These are phyloP conservation scores for Botrytis byssoidea DNA, from an alignment of 2,329 filamentous ascomycete species.

Conservation along the genomic window DNA sequence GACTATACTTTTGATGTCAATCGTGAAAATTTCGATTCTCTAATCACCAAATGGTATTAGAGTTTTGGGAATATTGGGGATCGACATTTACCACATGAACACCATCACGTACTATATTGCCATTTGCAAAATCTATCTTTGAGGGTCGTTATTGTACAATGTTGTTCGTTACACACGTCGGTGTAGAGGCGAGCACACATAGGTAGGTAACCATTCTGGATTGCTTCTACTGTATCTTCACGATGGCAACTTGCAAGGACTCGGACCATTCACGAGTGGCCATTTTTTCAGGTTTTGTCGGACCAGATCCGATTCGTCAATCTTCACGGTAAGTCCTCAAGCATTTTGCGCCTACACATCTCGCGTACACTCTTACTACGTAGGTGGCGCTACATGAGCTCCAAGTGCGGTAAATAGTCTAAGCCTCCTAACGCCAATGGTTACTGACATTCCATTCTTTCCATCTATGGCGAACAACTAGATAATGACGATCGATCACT, in stretches of 20 bases:
- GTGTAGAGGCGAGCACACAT: background rate
- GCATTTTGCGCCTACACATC: background rate
- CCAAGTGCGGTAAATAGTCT: background rate
- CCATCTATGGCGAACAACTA: background rate
- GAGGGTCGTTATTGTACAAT: background rate
- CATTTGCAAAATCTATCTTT: background rate
- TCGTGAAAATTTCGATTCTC: background rate
- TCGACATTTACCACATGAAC: background rate
- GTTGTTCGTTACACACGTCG: background rate
- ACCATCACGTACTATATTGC: background rate
- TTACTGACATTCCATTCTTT: background rate
- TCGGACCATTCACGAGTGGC: background rate
- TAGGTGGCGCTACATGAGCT: background rate
- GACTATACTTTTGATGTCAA: background rate
- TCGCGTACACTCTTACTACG: background rate
- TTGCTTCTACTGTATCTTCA: background rate
- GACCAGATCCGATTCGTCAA: background rate
- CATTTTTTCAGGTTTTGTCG: background rate
- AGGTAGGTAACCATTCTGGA: background rate
- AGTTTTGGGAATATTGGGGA: background rate
- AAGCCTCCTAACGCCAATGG: background rate
- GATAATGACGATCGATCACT: background rate
- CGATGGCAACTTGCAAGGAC: background rate
- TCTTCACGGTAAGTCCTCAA: background rate
- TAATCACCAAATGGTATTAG: background rate